Conservation (phyloP, 768 basidiomycete genomes). For the Symmetrospora coprosmae region DNA sequence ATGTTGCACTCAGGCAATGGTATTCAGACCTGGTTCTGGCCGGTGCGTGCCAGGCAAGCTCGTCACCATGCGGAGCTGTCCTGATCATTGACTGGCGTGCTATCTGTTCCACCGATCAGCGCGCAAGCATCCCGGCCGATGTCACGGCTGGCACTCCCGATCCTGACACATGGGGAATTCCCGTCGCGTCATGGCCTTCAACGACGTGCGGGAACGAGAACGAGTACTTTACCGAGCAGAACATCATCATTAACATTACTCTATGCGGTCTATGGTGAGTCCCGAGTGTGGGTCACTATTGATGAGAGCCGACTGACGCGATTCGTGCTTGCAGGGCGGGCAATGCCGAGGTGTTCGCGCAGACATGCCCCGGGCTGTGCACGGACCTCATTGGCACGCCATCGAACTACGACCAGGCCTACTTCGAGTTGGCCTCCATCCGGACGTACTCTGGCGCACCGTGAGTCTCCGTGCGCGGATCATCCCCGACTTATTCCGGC, state of each 20-base stretch:
- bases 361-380: constrained; percentile 22
- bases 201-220: constrained; percentile 19
- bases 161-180: constrained; percentile 10
- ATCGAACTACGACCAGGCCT: constrained; percentile 22
- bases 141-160: constrained; percentile 13
- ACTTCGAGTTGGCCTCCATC: constrained; percentile 20
- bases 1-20: constrained; percentile 21
- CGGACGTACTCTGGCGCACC: constrained; percentile 20
- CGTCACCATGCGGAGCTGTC: no score
- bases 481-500: no score
- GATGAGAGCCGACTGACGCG: no score
- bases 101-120: neutral
- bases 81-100: no score
- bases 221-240: constrained; percentile 19
- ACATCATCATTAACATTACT: constrained; percentile 22
- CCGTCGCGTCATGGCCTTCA: constrained; percentile 22
- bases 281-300: no score
- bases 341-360: constrained; percentile 7
- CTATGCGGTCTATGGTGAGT: constrained; percentile 10
- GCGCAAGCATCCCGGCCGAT: constrained; percentile 18
- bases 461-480: no score
- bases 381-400: constrained; percentile 20
- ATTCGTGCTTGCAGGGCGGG: constrained; percentile 9
- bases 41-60: constrained; percentile 4
- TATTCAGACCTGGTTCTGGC: constrained; percentile 23